Evolutionary conservation across 768 basidiomycete species (phyloP), one percentile per base, ranked within the genome.

Genomic region (Fistulinella prunicolor): DNA sequence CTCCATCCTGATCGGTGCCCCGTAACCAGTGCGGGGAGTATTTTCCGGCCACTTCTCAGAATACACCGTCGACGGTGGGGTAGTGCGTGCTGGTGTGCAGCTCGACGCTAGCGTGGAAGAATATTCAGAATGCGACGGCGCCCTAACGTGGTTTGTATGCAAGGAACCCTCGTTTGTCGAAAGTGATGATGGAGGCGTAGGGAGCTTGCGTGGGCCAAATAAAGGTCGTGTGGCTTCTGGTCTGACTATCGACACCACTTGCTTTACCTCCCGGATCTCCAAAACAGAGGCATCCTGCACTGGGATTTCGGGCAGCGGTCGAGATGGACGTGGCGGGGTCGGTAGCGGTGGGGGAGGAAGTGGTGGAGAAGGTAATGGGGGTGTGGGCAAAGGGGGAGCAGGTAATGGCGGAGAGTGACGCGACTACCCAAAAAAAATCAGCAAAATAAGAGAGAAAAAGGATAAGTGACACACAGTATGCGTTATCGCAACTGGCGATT

Each of bases 31-130:
- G 50, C 57, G 67, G 40, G 59, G 35, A 9, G 43, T n/a, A 23
- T 47, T 58, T 41, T 66, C 64, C 2, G 55, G 47, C 51, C 51
- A 68, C 39, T 67, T 67, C 24, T 67, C 66, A 51, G 67, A 69
- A 29, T 60, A 55, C 29, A 61, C 43, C 40, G 59, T 63, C 30
- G 56, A 59, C 12, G 66, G 65, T 16, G 65, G 61, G 17, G 57
- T 58, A 14, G 61, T 61, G 16, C 58, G 67, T 35, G 63, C 64
- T 10, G 63, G 63, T 19, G 65, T 59, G 38, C 43, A 62, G 32
- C 52, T 64, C 37, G 65, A 66, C 12, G 53, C 50, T 35, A 53
- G 19, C 17, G 64, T 64, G 19, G 66, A 50, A 39, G 63, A 51
- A 50, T 58, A 54, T 2, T 64, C 55, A 14, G 53, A 55, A 44